phyloP scores from a whole-genome alignment of 345 rosid genomes.

The Alliaria petiolata region DNA sequence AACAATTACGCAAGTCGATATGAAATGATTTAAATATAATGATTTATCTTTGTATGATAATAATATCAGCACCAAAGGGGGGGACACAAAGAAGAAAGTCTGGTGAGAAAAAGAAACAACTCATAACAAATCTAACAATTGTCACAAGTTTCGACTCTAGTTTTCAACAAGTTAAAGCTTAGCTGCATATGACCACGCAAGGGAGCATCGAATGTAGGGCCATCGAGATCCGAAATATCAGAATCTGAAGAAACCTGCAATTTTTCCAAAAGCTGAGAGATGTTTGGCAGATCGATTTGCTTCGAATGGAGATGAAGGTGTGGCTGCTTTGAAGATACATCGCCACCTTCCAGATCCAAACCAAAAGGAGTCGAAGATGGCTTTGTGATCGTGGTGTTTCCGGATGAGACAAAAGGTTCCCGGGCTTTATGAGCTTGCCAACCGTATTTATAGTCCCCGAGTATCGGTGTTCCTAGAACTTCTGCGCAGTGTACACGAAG shows the following conservation, averaged over 20 bases:
- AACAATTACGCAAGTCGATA: not conserved
- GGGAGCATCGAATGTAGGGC: too few relatives aligned
- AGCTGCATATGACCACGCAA: constrained; percentile 54
- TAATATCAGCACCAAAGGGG: not conserved
- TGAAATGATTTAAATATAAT: too few relatives aligned
- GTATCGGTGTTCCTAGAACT: constrained; percentile 80
- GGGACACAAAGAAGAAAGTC: not conserved
- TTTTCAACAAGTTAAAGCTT: constrained; percentile 56
- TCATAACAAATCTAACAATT: too few relatives aligned
- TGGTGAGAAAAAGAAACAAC: not conserved
- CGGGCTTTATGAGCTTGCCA: constrained; percentile 68
- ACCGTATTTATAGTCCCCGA: constrained; percentile 85
- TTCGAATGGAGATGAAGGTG: constrained; percentile 84
- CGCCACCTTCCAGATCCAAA: constrained; percentile 63
- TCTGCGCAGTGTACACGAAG: constrained; percentile 94
- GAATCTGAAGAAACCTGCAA: constrained; percentile 14
- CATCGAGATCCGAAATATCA: too few relatives aligned
- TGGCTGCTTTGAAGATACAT: constrained; percentile 58
- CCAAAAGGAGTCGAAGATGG: constrained; percentile 49
- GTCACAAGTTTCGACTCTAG: constrained; percentile 16
- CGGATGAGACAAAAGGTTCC: constrained; percentile 11
- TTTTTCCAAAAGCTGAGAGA: constrained; percentile 47
- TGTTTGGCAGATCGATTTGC: constrained; percentile 65
- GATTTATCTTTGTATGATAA: not conserved
- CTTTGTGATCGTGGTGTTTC: constrained; percentile 7